Percentiles rank a stretch among this genome's conserved stretches.
phyloP scores from a whole-genome alignment of 169 alveolate species.

The Cryptosporidium andersoni region DNA sequence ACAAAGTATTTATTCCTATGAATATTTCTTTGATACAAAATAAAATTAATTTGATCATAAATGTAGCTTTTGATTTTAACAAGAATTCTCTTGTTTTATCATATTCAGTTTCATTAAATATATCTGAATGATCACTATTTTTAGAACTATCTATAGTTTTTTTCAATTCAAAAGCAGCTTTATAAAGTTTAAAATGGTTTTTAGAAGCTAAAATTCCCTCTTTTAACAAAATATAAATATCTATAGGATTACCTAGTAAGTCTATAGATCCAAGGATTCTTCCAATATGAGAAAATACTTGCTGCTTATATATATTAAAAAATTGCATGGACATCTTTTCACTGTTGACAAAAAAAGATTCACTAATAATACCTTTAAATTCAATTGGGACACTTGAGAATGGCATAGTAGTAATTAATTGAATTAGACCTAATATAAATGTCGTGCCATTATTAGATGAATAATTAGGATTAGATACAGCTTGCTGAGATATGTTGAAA shows the following conservation, averaged over 20 bases:
- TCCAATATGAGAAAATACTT: slow-evolving; percentile 46
- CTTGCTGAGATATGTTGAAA: too few relatives aligned
- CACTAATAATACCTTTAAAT: slow-evolving; percentile 43
- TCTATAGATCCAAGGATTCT: slow-evolving; percentile 42
- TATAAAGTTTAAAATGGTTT: slow-evolving; percentile 33
- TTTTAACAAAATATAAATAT: slow-evolving; percentile 35
- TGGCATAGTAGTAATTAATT: slow-evolving; percentile 48
- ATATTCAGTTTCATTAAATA: slow-evolving; percentile 4
- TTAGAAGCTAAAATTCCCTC: slow-evolving; percentile 50
- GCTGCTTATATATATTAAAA: slow-evolving; percentile 29
- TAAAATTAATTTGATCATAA: slow-evolving; percentile 36
- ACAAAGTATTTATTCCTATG: slow-evolving; percentile 22
- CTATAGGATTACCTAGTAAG: slow-evolving; percentile 50
- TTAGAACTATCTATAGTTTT: background rate
- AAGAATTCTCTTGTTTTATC: slow-evolving; percentile 32
- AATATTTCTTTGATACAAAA: slow-evolving; percentile 44
- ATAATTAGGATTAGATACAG: too few relatives aligned
- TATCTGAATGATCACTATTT: background rate
- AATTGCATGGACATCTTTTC: slow-evolving; percentile 28
- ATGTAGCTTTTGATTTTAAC: slow-evolving; percentile 30
- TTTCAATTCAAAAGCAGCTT: slow-evolving; percentile 28
- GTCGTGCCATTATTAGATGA: slow-evolving; percentile 3
- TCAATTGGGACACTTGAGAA: slow-evolving; percentile 56
- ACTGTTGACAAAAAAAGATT: slow-evolving; percentile 39
- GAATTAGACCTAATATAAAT: slow-evolving; percentile 25